Base-by-base conservation (phyloP, 2,329 filamentous ascomycete genomes). In the Talaromyces sp. region DNA sequence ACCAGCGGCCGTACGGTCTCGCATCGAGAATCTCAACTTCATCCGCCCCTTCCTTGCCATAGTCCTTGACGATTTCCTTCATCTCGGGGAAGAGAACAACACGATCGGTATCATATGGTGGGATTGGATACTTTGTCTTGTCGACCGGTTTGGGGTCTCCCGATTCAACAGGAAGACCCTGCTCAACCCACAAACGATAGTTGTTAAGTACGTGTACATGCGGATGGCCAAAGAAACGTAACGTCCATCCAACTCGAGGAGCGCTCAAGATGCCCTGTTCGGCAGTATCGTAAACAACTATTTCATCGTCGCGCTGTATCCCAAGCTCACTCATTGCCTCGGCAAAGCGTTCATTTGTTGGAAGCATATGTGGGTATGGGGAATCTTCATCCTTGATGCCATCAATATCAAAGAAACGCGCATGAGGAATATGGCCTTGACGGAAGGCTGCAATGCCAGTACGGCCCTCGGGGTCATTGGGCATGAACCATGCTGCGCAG, bases 371-470 rank as follows among this genome's bases (percentile, higher is more conserved):
- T 8, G 95, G 93, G 73, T 96, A 98, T 1, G 91, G 89, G 59
- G 89, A 96, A 67, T 86, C 86, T 65, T 87, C 87, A 76, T 99
- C 93, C 70, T 95, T 91, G 72, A 96, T 85, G 69, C 87, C 91
- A 77, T 99, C 95, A 58, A 99, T 83, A 75, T 99, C 93, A 75
- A 99, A 99, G 84, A 98, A 99, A 32, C 92, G 89, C 1, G 95
- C 89, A 70, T 88, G 87, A 24, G 93, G 93, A 64, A 99, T 95
- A 69, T 91, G 90, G 71, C 87, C 85, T 72, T 91, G 84, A 66
- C 87, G 85, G 80, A 93, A 99, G 50, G 88, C 86, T 65, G 95
- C 83, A 67, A 89, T 86, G 58, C 95, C 95, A 55, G 85, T 90
- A 63, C 92, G 88, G 58, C 85, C 85, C 67, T 83, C 71, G 1